phyloP scores from a whole-genome alignment of 371 early-diverging fungal genomes.

The Zopfochytrium polystomum region DNA sequence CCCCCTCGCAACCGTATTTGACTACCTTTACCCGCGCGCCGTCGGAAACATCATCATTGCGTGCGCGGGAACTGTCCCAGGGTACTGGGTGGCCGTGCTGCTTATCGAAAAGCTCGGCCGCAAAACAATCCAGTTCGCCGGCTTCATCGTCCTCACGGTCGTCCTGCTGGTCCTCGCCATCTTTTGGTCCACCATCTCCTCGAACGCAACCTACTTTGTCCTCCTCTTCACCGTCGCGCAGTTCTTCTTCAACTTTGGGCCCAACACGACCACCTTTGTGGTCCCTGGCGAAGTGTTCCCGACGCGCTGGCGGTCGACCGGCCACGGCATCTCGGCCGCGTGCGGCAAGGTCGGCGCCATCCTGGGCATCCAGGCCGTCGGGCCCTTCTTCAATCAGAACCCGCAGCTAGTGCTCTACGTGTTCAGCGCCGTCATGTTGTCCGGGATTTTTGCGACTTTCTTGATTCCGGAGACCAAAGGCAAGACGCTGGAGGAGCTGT shows the following conservation, averaged over 20 bases:
- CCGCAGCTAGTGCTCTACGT: conserved; percentile 14
- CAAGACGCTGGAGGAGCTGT: conserved; percentile 62
- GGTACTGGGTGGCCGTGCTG: conserved; percentile 78
- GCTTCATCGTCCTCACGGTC: conserved; percentile 57
- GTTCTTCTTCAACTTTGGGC: conserved; percentile 89
- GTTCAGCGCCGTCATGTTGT: conserved; percentile 27
- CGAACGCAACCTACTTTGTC: conserved; percentile 46
- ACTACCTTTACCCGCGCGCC: conserved; percentile 13
- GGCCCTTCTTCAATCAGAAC: conserved; percentile 39
- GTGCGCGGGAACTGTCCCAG: conserved; percentile 58
- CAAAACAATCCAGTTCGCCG: conserved; percentile 72
- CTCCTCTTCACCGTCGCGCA: conserved; percentile 72
- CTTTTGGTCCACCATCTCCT: conserved; percentile 38
- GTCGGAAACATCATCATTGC: conserved; percentile 23
- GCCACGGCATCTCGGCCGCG: conserved; percentile 87
- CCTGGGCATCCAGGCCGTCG: conserved; percentile 33
- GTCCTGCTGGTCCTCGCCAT: conserved; percentile 18
- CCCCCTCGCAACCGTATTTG: conserved; percentile 6
- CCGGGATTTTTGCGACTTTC: conserved; percentile 12
- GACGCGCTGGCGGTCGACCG: conserved; percentile 77
- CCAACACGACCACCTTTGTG: conserved; percentile 84
- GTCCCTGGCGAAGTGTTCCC: conserved; percentile 84
- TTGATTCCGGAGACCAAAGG: conserved; percentile 69
- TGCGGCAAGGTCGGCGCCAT: conserved; percentile 84
- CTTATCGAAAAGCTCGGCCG: conserved; percentile 75